These are phyloP conservation scores for Pleomassaria siparia DNA, from an alignment of 2,329 filamentous ascomycete species.

Conservation along the genomic window DNA sequence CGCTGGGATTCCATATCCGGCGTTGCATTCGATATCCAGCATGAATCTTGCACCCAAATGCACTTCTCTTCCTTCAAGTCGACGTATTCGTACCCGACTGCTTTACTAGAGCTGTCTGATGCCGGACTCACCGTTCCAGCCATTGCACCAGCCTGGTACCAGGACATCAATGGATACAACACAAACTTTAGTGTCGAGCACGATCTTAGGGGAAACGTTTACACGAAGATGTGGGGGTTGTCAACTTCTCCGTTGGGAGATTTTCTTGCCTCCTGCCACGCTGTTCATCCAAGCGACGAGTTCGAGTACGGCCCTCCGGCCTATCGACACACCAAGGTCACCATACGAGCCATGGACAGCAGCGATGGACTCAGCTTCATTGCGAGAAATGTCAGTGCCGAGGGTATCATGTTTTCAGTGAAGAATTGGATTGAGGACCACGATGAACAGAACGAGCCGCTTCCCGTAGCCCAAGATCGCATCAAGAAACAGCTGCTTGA, in stretches of 20 bases:
- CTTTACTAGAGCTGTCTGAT: conserved; percentile 29
- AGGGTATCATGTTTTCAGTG: conserved; percentile 35
- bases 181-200: conserved; percentile 52
- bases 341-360: conserved; percentile 25
- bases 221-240: conserved; percentile 58
- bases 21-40: conserved; percentile 32
- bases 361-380: conserved; percentile 23
- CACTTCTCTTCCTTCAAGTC: conserved; percentile 44
- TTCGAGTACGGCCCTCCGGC: conserved; percentile 57
- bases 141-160: conserved; percentile 41
- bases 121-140: conserved; percentile 8
- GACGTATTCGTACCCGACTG: conserved; percentile 34
- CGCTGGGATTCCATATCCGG: conserved; percentile 47
- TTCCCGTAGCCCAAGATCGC: conserved; percentile 23
- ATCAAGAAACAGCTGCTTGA: conserved; percentile 24
- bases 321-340: conserved; percentile 47
- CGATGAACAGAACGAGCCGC: conserved; percentile 26
- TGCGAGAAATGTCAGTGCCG: conserved; percentile 25
- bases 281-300: conserved; percentile 59
- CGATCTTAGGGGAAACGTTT: conserved; percentile 52
- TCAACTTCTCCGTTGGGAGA: conserved; percentile 50
- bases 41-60: conserved; percentile 18
- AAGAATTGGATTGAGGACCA: conserved; percentile 37
- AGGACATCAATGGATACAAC: conserved; percentile 41
- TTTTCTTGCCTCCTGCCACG: conserved; percentile 52